phyloP scores from a whole-genome alignment of 176 grass and related monocot species.

The Aegilops bicornis region DNA sequence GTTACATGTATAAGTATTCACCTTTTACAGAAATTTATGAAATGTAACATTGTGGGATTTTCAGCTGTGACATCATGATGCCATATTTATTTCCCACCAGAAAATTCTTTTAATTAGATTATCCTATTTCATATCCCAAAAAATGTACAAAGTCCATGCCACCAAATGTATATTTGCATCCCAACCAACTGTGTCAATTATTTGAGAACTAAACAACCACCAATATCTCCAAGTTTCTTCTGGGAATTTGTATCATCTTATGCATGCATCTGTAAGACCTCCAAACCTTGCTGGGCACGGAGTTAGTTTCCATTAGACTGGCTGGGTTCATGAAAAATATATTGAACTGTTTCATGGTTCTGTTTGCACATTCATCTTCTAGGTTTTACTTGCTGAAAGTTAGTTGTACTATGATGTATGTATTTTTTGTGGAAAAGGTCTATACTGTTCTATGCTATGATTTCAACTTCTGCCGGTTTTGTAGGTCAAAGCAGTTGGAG shows the following conservation, averaged over 20 bases:
- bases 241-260: conserved; percentile 1
- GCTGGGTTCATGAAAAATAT: not conserved
- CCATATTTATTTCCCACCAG: not conserved
- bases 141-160: not conserved
- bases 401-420: not conserved
- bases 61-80: not conserved
- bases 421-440: not conserved
- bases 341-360: not conserved
- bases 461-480: conserved; percentile 14
- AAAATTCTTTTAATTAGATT: conserved; percentile 1
- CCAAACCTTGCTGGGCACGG: not conserved
- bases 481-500: conserved; percentile 93
- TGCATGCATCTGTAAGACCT: not conserved
- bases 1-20: not conserved
- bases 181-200: not conserved
- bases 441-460: not conserved
- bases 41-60: not conserved
- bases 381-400: not conserved
- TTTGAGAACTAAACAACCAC: not conserved
- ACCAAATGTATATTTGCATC: not conserved
- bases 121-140: not conserved
- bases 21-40: conserved; percentile 2
- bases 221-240: not conserved
- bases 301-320: not conserved
- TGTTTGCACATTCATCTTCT: not conserved